Evolutionary conservation across 192 early-diverging fungal genomes (phyloP).

Genomic region (Coemansia sp.): DNA sequence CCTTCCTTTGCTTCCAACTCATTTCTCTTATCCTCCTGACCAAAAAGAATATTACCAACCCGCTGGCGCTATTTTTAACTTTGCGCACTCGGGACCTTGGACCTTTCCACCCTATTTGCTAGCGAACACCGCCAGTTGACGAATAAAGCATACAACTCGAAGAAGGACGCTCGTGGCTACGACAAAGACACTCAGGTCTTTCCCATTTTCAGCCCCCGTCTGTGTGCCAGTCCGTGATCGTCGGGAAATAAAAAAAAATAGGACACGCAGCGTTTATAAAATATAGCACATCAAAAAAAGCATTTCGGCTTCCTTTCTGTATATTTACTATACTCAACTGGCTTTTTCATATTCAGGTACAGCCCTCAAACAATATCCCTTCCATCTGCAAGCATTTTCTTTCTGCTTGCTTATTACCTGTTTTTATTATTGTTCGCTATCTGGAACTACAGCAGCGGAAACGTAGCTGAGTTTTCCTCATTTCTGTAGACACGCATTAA

Average conservation of each 20-base stretch:
- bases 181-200: too few relatives aligned
- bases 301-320: not conserved
- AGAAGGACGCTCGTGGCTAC: too few relatives aligned
- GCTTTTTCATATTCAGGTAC: not conserved
- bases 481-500: not conserved
- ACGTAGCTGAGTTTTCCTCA: not conserved
- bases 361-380: not conserved
- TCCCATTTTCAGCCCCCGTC: too few relatives aligned
- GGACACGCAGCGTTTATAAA: not conserved
- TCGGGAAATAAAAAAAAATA: too few relatives aligned
- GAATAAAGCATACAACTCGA: too few relatives aligned
- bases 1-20: too few relatives aligned
- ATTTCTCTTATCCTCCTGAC: not conserved
- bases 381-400: slow-evolving; percentile 3
- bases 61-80: too few relatives aligned
- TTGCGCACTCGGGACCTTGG: too few relatives aligned
- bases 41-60: not conserved
- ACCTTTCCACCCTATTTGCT: too few relatives aligned
- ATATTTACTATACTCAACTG: slow-evolving; percentile 3
- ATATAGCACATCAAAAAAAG: not conserved
- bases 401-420: not conserved
- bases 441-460: not conserved
- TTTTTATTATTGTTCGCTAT: slow-evolving; percentile 3
- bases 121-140: not conserved
- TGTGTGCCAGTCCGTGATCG: too few relatives aligned